Evolutionary conservation across 257 asterid species (phyloP).

Genomic region (Nicotiana attenuata): DNA sequence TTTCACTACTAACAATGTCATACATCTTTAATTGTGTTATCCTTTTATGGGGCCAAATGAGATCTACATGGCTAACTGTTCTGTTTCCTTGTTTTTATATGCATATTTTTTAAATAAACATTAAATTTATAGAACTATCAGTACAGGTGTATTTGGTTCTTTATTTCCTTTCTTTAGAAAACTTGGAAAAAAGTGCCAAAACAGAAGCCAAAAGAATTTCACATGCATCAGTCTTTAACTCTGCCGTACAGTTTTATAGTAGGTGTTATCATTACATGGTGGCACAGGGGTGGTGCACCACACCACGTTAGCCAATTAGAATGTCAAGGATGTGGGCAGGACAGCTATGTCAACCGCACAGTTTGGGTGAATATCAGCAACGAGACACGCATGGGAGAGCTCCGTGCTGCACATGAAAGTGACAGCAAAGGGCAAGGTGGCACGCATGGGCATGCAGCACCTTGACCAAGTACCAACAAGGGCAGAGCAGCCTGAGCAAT

Average conservation of each 20-base stretch:
- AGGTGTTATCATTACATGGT: not conserved
- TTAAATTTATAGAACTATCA: not conserved
- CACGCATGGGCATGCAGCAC: not conserved
- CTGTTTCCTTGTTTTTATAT: not conserved
- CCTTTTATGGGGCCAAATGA: not conserved
- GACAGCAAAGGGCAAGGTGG: not conserved
- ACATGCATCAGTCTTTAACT: not conserved
- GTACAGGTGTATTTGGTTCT: not conserved
- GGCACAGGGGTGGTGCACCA: not conserved
- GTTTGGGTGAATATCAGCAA: not conserved
- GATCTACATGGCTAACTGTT: not conserved
- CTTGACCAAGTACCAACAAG: not conserved
- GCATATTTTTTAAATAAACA: not conserved
- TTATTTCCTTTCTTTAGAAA: not conserved
- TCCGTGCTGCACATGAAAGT: not conserved
- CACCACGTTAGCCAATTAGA: not conserved
- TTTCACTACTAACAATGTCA: not conserved
- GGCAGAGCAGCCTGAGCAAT: not conserved
- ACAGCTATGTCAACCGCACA: not conserved
- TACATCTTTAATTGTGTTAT: not conserved
- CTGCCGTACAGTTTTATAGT: not conserved
- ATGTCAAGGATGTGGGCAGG: not conserved
- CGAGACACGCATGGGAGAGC: not conserved
- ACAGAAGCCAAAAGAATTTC: slow-evolving; percentile 5
- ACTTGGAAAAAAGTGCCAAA: not conserved